Evolutionary conservation across 2,329 filamentous ascomycete species (phyloP), one percentile per base, ranked within the genome.

Genomic region (Botrytis medusae): DNA sequence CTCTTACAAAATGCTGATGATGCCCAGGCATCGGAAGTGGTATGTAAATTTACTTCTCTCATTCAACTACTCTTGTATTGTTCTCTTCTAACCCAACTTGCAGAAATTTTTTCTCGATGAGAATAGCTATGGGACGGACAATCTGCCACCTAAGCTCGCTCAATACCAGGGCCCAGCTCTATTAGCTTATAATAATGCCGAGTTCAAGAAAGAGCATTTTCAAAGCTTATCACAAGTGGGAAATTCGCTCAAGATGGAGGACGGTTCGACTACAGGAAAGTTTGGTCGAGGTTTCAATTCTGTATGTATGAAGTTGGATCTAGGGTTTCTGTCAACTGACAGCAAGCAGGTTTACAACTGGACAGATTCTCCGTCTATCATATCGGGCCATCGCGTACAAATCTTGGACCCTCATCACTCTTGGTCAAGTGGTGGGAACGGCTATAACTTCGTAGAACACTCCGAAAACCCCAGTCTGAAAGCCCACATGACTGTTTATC

Each of bases 1-100:
- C 90, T 98, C 74, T 94, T 99, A 63, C 96, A 98, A 81, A 99
- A 99, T 82, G 96, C 96, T 32, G 95, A 96, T 78, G 96, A 99
- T 84, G 96, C 96, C 44, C 92, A 94, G 79, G 95, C 95, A 69
- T 93, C 90, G 29, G 93, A 90, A 75, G 95, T 98, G 78, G 78
- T 79, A 76, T 51, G 75, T 40, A 63, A 25, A 65, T 25, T 22
- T 29, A 22, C 61, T 63, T 42, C 42, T 22, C n/a, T 29, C 40
- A 61, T 22, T 20, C 20, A 9, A 48, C 29, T 34, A 25, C 6
- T n/a, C 32, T 18, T 10, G 12, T 20, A 34, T 18, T 14, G 48
- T 18, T 59, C 59, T 75, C 40, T 75, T 46, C 51, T 69, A 22
- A 64, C 22, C 14, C 6, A 14, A 34, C 32, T 14, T 42, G 14